A percentile compares a stretch with the other conserved stretches of the same genome.
phyloP scores from a whole-genome alignment of 2,329 filamentous ascomycete genomes.

The Diaporthe vaccinii region DNA sequence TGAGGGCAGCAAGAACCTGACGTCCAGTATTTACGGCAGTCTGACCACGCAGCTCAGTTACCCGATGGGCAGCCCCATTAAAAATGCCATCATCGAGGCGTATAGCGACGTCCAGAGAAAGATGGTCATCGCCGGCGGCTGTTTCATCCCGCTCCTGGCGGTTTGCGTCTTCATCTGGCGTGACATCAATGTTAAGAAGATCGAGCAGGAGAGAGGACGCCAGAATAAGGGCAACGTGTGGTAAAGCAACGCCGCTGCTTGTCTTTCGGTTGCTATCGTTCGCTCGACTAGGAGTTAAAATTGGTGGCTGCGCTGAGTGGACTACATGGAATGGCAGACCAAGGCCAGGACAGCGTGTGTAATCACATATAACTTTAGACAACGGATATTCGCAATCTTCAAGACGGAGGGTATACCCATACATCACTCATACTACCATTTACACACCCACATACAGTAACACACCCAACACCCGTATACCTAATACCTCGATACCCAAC shows the following conservation, averaged over 20 bases:
- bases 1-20: constrained; percentile 10
- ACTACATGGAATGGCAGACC: background rate
- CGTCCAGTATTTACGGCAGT: background rate
- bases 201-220: constrained; percentile 12
- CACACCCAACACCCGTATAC: too few species aligned
- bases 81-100: constrained; percentile 10
- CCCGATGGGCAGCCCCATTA: constrained; percentile 10
- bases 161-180: constrained; percentile 12
- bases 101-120: constrained; percentile 12
- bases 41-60: constrained; percentile 6
- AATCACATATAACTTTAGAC: too few species aligned
- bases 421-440: too few species aligned
- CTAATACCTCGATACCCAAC: too few species aligned
- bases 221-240: constrained; percentile 17
- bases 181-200: constrained; percentile 25
- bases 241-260: background rate
- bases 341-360: too few species aligned
- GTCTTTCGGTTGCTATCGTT: background rate
- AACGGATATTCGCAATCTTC: too few species aligned
- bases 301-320: background rate
- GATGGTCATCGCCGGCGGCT: constrained; percentile 23
- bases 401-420: too few species aligned
- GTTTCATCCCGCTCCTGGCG: constrained; percentile 8
- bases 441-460: too few species aligned
- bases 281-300: background rate